Conservation (phyloP, 2,329 filamentous ascomycete species). For the Ophiosphaerella korrae region DNA sequence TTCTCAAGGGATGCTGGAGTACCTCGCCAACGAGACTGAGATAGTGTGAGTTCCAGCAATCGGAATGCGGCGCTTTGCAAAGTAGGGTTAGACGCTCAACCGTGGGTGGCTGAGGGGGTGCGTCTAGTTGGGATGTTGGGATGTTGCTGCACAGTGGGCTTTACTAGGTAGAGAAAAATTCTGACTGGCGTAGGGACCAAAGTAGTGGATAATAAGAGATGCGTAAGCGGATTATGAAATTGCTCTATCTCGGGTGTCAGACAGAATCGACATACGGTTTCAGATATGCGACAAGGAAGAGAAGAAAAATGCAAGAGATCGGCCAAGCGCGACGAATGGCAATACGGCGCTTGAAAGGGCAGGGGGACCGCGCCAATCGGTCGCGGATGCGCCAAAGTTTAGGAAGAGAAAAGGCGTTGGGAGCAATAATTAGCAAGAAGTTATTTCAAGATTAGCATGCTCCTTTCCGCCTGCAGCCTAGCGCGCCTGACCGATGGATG, state of each 20-base stretch:
- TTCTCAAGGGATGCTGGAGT: not conserved
- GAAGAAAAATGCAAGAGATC: conserved; percentile 10
- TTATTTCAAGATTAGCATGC: conserved; percentile 34
- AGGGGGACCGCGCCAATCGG: not conserved
- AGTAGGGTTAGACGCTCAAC: not conserved
- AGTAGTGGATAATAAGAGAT: not conserved
- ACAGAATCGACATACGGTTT: not conserved
- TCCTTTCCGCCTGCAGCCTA: conserved; percentile 29
- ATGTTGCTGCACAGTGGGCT: not conserved
- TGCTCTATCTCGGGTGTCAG: not conserved
- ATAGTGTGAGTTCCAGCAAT: not conserved
- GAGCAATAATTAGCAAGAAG: conserved; percentile 34
- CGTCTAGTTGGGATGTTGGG: not conserved
- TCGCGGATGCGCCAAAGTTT: not conserved
- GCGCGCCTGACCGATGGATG: conserved; percentile 28
- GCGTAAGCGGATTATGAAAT: conserved; percentile 1
- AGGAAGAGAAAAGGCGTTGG: conserved; percentile 2
- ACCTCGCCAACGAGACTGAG: not conserved
- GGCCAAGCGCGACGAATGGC: not conserved
- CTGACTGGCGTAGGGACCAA: not conserved
- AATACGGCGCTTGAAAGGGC: not conserved
- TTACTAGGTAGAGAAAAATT: not conserved
- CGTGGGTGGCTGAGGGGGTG: not conserved
- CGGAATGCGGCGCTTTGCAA: not conserved
- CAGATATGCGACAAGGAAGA: conserved; percentile 17